Conservation (phyloP, 352 stramenopile species). For the Pythium myriotylum region DNA sequence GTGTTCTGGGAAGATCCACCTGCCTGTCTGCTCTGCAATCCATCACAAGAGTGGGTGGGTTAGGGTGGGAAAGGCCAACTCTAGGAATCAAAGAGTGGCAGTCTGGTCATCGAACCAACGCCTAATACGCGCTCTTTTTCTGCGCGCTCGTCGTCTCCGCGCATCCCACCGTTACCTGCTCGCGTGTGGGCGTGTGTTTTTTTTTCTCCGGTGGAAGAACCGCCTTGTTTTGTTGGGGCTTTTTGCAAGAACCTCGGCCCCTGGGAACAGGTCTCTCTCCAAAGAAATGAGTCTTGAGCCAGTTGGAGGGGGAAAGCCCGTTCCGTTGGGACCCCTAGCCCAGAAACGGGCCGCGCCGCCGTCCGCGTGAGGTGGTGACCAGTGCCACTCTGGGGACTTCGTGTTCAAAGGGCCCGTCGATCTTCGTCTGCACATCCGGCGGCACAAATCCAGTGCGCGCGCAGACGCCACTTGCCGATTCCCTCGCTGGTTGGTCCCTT, state of each 20-base stretch:
- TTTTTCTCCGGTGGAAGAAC: conserved; percentile 13
- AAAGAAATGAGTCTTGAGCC: conserved; percentile 3
- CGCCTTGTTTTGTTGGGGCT: conserved; percentile 18
- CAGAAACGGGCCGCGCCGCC: conserved; percentile 2
- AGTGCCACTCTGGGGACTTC: conserved; percentile 20
- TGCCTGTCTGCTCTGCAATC: conserved; percentile 19
- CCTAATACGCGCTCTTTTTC: background rate
- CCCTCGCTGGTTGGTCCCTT: conserved; percentile 6
- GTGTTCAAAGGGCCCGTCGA: conserved; percentile 20
- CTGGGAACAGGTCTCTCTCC: background rate
- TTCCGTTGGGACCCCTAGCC: background rate
- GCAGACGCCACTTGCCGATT: conserved; percentile 20
- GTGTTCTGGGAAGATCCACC: conserved; percentile 12
- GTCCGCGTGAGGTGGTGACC: conserved; percentile 17
- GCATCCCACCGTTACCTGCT: conserved; percentile 16
- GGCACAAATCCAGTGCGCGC: conserved; percentile 5
- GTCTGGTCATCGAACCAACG: conserved; percentile 17
- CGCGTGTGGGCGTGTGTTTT: too few species aligned
- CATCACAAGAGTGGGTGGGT: conserved; percentile 27
- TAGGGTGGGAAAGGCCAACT: conserved; percentile 23
- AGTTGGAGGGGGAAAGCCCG: conserved; percentile 8
- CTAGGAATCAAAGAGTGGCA: conserved; percentile 31
- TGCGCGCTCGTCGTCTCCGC: conserved; percentile 2
- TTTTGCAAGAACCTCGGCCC: background rate
- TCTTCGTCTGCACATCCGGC: conserved; percentile 26